Base-by-base conservation (phyloP, 345 rosid genomes). In the Aquilaria yunnanensis region DNA sequence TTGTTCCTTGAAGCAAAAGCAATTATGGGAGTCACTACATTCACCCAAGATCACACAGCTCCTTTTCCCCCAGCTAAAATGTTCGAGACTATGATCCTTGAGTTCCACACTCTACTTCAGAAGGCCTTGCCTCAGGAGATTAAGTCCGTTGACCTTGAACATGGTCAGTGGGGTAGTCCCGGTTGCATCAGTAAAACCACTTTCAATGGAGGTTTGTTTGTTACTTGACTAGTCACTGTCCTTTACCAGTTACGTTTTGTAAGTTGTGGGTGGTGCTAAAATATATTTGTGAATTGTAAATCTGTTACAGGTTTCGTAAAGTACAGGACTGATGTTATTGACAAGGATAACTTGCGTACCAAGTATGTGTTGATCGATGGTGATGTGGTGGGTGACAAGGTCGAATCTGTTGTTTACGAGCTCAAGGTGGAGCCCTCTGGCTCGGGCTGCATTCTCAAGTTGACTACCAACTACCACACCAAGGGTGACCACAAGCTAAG, bases 381-480 rank as follows among this genome's bases (percentile, higher is more conserved):
- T 7, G 60, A 57, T 34, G 14, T 33, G 9, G 8, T 57, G 0
- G 60, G 60, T 7, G 48, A 57, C 23, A 33, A 12, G 10, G 14
- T 57, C 7, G 60, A 57, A 41, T 57, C 60, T 1, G 43, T 57
- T 7, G 13, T 46, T 34, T 34, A 57, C 23, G 60, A 57, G 60
- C 23, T 57, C 4, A 57, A 57, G 60, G 14, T 57, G 14, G 60
- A 33, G 47, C 47, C 60, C 1, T 12, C 60, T 1, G 60, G 60
- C 23, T 9, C 23, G 7, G 60, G 60, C 2, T 12, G 47, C 45
- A 7, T 57, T 13, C 43, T 45, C 47, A 57, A 57, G 47, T 3
- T 41, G 60, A 57, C 60, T 3, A 57, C 29, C 30, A 46, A 57
- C 29, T 57, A 57, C 29, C 60, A 57, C 47, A 37, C 60, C 29